Evolutionary conservation across 768 basidiomycete genomes (phyloP).

Genomic region (Suillus occidentalis): DNA sequence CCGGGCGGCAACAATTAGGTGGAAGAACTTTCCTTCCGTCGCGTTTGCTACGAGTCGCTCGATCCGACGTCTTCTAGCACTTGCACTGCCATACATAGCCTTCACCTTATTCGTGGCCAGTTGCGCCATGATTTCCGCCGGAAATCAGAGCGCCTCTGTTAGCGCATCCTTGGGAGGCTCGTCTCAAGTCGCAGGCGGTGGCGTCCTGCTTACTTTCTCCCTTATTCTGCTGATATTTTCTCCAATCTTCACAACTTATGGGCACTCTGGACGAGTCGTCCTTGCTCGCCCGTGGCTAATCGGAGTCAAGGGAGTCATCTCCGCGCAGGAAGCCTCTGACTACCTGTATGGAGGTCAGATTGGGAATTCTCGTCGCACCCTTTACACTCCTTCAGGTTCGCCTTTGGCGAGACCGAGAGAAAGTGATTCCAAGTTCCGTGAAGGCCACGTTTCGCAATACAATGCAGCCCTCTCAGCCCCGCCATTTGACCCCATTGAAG

Average conservation of each 20-base stretch:
- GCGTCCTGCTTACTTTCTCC: neutral
- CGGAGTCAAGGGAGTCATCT: conserved; percentile 27
- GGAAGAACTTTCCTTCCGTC: conserved; percentile 24
- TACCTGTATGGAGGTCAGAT: conserved; percentile 17
- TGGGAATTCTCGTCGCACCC: neutral
- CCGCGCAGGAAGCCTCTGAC: conserved; percentile 19
- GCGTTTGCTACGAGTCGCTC: conserved; percentile 19
- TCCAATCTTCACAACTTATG: conserved; percentile 16
- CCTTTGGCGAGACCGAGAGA: conserved; percentile 1
- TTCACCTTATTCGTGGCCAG: conserved; percentile 7
- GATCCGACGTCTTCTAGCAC: conserved; percentile 10
- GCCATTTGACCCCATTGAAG: neutral
- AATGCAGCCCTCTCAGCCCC: neutral
- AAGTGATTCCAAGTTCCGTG: conserved; percentile 14
- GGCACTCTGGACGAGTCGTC: conserved; percentile 16
- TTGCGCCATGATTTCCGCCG: neutral
- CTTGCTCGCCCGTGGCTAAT: conserved; percentile 22
- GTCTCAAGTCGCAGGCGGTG: neutral
- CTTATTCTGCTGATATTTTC: conserved; percentile 16
- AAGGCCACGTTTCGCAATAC: conserved; percentile 17
- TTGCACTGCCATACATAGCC: conserved; percentile 5
- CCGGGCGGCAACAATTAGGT: conserved; percentile 20
- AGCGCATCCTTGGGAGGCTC: neutral
- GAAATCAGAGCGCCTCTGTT: neutral
- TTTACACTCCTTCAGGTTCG: conserved; percentile 23